Evolutionary conservation across 352 stramenopile species (phyloP).

Genomic region (Phytopythium ostracodes): DNA sequence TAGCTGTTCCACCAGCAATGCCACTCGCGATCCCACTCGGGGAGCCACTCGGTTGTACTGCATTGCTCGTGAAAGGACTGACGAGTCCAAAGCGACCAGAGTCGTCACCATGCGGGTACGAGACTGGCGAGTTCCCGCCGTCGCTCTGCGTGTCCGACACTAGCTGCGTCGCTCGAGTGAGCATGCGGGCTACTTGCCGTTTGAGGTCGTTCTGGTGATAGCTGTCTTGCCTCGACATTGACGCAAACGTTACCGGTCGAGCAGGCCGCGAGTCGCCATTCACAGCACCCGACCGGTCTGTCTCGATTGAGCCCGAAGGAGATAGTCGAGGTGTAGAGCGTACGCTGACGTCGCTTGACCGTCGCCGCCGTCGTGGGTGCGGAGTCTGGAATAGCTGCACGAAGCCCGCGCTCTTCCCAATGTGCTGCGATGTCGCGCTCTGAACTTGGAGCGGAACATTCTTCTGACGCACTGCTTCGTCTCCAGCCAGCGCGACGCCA

Average conservation of each 20-base stretch:
- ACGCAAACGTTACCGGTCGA: background rate
- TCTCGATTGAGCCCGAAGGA: background rate
- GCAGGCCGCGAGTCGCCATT: background rate
- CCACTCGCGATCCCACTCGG: background rate
- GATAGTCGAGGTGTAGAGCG: background rate
- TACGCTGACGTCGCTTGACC: background rate
- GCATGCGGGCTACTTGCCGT: constrained; percentile 18
- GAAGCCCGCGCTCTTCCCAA: constrained; percentile 68
- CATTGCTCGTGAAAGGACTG: background rate
- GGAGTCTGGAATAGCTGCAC: constrained; percentile 55
- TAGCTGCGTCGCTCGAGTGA: constrained; percentile 30
- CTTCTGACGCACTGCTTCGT: constrained; percentile 82
- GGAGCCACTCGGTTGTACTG: background rate
- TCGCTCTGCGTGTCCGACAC: constrained; percentile 24
- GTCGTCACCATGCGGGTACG: constrained; percentile 4
- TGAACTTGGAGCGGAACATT: constrained; percentile 84
- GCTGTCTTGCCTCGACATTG: constrained; percentile 4
- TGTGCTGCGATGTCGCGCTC: constrained; percentile 9
- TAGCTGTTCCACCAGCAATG: background rate
- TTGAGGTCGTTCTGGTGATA: constrained; percentile 17
- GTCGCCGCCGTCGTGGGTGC: constrained; percentile 27
- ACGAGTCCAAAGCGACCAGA: background rate
- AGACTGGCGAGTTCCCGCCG: constrained; percentile 5
- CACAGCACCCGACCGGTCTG: background rate
- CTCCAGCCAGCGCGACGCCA: constrained; percentile 76